These are phyloP conservation scores for Aureobasidium leucospermi DNA, from an alignment of 2,329 filamentous ascomycete species.

Conservation along the genomic window DNA sequence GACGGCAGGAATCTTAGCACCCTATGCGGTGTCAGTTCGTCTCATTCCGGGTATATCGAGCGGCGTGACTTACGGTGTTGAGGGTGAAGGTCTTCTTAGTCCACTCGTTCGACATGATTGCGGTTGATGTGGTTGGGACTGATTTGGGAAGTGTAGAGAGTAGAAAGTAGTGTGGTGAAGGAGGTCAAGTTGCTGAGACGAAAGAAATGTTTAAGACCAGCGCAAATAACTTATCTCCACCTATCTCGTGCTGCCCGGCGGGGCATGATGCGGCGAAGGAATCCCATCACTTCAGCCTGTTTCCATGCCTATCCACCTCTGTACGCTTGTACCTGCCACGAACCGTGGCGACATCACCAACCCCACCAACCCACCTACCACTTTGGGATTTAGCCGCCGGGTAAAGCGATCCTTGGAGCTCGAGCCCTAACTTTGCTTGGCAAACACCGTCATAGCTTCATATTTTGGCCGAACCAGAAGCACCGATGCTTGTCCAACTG, in stretches of 20 bases:
- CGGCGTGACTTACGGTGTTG: constrained; percentile 39
- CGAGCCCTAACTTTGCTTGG: not conserved
- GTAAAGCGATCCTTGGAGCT: not conserved
- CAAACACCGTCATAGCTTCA: constrained; percentile 9
- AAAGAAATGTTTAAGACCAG: constrained; percentile 5
- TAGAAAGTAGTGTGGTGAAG: constrained; percentile 9
- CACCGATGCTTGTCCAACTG: not conserved
- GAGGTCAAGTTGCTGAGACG: not conserved
- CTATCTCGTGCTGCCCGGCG: not conserved
- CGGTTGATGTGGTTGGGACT: not conserved
- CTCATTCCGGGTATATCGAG: not conserved
- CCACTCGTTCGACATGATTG: constrained; percentile 23
- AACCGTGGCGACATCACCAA: not conserved
- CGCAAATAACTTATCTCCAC: constrained; percentile 4
- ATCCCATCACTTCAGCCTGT: constrained; percentile 5
- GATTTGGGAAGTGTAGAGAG: not conserved
- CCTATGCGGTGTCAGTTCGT: constrained; percentile 51
- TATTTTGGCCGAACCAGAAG: constrained; percentile 6
- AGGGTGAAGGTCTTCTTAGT: constrained; percentile 44
- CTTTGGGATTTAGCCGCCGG: constrained; percentile 2
- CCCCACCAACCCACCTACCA: constrained; percentile 4
- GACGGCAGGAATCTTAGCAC: constrained; percentile 65
- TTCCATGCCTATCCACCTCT: not conserved
- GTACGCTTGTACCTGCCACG: constrained; percentile 4
- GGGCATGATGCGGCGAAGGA: constrained; percentile 3